These are phyloP conservation scores for Epichloe bromicola DNA, from an alignment of 2,329 filamentous ascomycete species.

Conservation along the genomic window DNA sequence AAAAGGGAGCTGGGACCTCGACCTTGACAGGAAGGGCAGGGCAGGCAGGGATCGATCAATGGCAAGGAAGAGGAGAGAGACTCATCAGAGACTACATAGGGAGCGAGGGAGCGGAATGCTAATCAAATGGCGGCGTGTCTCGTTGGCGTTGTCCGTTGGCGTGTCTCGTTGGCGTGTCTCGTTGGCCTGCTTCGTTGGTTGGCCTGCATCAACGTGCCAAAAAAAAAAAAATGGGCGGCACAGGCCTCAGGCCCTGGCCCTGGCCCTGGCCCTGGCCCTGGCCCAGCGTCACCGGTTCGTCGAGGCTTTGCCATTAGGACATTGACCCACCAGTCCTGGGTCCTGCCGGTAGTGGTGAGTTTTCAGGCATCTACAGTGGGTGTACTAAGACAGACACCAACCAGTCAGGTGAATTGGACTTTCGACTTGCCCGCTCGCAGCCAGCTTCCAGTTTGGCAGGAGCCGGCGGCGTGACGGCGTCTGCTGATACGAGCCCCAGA, in stretches of 20 bases:
- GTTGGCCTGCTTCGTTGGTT: conserved; percentile 1
- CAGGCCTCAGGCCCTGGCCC: too few species aligned
- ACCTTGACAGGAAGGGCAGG: not conserved
- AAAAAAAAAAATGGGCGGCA: too few species aligned
- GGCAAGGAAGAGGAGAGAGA: not conserved
- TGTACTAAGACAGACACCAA: too few species aligned
- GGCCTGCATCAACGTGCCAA: not conserved
- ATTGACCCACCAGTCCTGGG: not conserved
- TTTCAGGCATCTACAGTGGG: too few species aligned
- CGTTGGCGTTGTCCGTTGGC: conserved; percentile 2
- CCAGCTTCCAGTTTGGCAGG: too few species aligned
- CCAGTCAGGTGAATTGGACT: too few species aligned
- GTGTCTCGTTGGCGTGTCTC: conserved; percentile 3
- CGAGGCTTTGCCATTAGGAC: not conserved
- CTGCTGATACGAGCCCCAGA: too few species aligned
- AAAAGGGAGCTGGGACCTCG: not conserved
- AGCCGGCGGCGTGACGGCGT: too few species aligned
- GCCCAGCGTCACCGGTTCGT: not conserved
- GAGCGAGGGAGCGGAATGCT: conserved; percentile 7
- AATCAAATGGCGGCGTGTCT: conserved; percentile 7
- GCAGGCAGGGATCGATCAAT: not conserved
- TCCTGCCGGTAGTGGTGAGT: not conserved
- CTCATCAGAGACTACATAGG: not conserved
- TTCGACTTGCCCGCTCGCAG: too few species aligned
- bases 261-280: too few species aligned